These are phyloP conservation scores for Meira nashicola DNA, from an alignment of 1,284 basidiomycete genomes.

Conservation along the genomic window DNA sequence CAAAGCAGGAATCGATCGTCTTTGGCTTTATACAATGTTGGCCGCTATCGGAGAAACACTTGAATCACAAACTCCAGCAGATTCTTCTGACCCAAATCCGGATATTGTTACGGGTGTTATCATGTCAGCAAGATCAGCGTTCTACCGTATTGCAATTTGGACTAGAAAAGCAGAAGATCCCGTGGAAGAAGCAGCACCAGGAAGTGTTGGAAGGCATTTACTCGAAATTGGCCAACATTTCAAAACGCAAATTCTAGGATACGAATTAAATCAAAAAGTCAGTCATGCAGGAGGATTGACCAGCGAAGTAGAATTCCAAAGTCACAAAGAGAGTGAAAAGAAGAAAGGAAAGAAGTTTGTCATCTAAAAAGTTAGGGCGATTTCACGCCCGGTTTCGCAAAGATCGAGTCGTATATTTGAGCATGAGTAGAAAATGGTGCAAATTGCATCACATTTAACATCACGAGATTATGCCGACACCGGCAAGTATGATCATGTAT, in stretches of 20 bases:
- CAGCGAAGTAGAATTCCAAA: constrained; percentile 50
- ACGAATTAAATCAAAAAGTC: constrained; percentile 67
- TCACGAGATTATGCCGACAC: no score
- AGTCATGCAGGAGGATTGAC: constrained; percentile 56
- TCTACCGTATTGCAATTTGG: constrained; percentile 96
- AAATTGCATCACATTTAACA: no score
- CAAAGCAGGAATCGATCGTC: constrained; percentile 74
- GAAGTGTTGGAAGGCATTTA: constrained; percentile 65
- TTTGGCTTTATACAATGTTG: constrained; percentile 85
- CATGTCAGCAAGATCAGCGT: constrained; percentile 85
- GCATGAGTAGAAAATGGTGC: no score
- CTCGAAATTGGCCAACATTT: constrained; percentile 75
- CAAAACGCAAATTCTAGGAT: constrained; percentile 84
- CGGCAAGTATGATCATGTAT: no score
- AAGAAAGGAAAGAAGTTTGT: constrained; percentile 78
- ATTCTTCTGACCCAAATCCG: constrained; percentile 18
- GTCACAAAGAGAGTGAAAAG: constrained; percentile 64
- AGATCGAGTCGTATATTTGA: no score
- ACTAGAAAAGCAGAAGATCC: constrained; percentile 61
- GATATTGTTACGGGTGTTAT: constrained; percentile 66
- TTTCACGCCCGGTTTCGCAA: no score
- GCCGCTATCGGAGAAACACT: constrained; percentile 51
- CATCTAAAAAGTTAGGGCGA: not conserved
- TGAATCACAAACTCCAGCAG: constrained; percentile 31
- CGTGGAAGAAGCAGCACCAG: constrained; percentile 58